phyloP scores from a whole-genome alignment of 495 filamentous ascomycete species.

The Neurospora pannonica region DNA sequence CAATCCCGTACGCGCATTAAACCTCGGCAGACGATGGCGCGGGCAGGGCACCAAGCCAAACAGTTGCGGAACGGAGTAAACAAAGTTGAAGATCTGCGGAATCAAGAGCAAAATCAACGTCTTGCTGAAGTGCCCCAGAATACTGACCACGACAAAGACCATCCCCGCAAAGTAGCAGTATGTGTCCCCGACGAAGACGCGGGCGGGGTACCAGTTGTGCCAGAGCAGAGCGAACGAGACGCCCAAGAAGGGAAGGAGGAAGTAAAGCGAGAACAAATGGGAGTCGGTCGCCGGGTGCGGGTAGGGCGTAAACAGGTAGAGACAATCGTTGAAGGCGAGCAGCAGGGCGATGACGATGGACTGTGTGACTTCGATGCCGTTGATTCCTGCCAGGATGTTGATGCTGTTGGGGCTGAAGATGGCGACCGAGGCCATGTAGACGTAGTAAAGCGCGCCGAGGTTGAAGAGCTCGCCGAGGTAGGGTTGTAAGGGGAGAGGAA shows the following conservation, averaged over 20 bases:
- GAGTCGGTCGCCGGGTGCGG: slow-evolving; percentile 92
- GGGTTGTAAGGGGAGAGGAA: slow-evolving; percentile 71
- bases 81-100: slow-evolving; percentile 92
- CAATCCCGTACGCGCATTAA: slow-evolving; percentile 72
- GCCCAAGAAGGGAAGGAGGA: slow-evolving; percentile 87
- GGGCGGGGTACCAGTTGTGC: slow-evolving; percentile 95
- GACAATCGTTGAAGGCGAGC: slow-evolving; percentile 70
- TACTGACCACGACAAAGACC: slow-evolving; percentile 95
- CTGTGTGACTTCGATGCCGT: slow-evolving; percentile 93
- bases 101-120: slow-evolving; percentile 84
- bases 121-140: slow-evolving; percentile 96
- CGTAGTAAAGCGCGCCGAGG: slow-evolving; percentile 85
- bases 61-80: slow-evolving; percentile 86
- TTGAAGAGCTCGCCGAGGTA: slow-evolving; percentile 78
- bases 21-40: slow-evolving; percentile 79
- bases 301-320: slow-evolving; percentile 70
- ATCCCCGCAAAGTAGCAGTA: slow-evolving; percentile 99
- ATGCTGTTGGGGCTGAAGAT: slow-evolving; percentile 98
- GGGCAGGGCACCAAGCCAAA: slow-evolving; percentile 86
- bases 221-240: slow-evolving; percentile 76
- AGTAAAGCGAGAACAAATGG: slow-evolving; percentile 90
- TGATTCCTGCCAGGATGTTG: slow-evolving; percentile 96
- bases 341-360: slow-evolving; percentile 83
- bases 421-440: slow-evolving; percentile 88
- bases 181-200: slow-evolving; percentile 94